Conservation (phyloP, 257 asterid species). For the Scutellaria barbata region DNA sequence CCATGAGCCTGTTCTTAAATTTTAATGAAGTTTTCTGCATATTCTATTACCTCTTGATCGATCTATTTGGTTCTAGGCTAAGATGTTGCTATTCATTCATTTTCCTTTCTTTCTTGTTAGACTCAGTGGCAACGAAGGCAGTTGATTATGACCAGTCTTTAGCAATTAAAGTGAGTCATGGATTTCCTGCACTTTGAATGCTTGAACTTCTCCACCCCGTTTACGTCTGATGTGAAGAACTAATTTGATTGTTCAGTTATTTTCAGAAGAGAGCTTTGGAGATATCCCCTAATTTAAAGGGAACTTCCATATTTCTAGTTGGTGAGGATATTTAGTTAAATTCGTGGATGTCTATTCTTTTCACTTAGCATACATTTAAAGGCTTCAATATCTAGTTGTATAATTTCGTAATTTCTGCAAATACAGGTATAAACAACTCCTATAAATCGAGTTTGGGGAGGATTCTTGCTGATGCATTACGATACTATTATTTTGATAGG, state of each 20-base stretch:
- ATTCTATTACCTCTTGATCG: neutral
- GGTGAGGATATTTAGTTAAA: constrained; percentile 55
- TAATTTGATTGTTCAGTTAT: constrained; percentile 44
- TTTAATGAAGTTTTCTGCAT: neutral
- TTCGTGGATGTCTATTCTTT: neutral
- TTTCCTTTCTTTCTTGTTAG: constrained; percentile 37
- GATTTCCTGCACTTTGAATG: constrained; percentile 23
- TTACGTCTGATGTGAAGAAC: constrained; percentile 26
- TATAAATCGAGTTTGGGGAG: constrained; percentile 72
- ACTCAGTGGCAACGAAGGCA: constrained; percentile 43
- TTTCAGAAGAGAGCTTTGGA: constrained; percentile 74
- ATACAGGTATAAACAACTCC: constrained; percentile 71
- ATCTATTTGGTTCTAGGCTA: neutral
- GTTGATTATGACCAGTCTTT: constrained; percentile 50
- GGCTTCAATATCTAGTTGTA: neutral
- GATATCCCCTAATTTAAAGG: constrained; percentile 71
- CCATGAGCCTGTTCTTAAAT: neutral
- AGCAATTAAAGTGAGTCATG: constrained; percentile 63
- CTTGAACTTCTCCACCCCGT: constrained; percentile 12
- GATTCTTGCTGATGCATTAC: constrained; percentile 75
- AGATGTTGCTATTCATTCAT: constrained; percentile 21
- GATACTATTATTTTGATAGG: constrained; percentile 92
- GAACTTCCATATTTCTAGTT: constrained; percentile 81
- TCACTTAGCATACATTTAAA: neutral
- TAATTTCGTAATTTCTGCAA: constrained; percentile 10